Percentiles rank a stretch among this genome's conserved stretches.
These are phyloP conservation scores for Solanum chaucha DNA, from an alignment of 257 asterid genomes.

Conservation along the genomic window DNA sequence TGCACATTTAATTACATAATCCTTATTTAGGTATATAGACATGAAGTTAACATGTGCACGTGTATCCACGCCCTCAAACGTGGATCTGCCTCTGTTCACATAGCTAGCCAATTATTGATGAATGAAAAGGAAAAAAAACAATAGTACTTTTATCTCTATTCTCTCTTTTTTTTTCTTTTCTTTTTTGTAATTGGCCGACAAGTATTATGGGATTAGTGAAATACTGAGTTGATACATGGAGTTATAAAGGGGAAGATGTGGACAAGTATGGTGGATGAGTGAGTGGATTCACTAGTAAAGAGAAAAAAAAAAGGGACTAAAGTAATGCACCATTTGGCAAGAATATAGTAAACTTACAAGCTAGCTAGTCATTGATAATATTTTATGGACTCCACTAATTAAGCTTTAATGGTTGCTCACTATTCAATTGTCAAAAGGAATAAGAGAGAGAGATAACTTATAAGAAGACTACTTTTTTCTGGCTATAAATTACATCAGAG, in stretches of 20 bases:
- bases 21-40: no score
- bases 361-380: neutral
- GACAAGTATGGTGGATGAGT: conserved; percentile 5
- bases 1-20: no score
- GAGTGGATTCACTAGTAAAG: conserved; percentile 25
- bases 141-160: neutral
- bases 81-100: no score
- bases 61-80: no score
- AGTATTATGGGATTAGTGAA: conserved; percentile 18
- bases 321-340: conserved; percentile 6
- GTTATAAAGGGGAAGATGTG: neutral
- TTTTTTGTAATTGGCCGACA: conserved; percentile 12
- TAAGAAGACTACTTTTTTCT: no score
- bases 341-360: neutral
- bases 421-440: neutral
- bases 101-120: no score
- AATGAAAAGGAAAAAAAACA: no score
- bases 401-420: neutral
- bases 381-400: neutral
- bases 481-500: no score
- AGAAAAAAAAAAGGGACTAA: neutral
- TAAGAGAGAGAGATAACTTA: no score
- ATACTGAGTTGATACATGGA: conserved; percentile 5
- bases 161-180: neutral
- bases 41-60: no score